These are phyloP conservation scores for Viola odorata DNA, from an alignment of 345 rosid genomes.

Conservation along the genomic window DNA sequence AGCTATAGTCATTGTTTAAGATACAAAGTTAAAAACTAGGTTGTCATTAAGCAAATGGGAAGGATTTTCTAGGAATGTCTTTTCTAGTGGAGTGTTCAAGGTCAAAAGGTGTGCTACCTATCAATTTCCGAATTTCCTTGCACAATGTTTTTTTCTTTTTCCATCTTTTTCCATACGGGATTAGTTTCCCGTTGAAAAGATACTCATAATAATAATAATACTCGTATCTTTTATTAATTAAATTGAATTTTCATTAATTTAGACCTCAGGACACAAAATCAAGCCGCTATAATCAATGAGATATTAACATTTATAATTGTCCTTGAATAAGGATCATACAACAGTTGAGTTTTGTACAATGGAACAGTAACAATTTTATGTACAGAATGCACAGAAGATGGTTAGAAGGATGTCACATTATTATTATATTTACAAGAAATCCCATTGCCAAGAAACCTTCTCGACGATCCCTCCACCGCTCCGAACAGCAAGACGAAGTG, in stretches of 20 bases:
- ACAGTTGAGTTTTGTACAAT: slow-evolving; percentile 26
- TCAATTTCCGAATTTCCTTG: too few species aligned
- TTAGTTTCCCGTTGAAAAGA: too few species aligned
- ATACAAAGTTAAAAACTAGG: not conserved
- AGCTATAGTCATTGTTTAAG: slow-evolving; percentile 25
- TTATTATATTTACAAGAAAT: slow-evolving; percentile 49
- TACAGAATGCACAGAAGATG: slow-evolving; percentile 25
- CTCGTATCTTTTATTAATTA: too few species aligned
- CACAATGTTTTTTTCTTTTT: too few species aligned
- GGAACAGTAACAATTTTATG: slow-evolving; percentile 16
- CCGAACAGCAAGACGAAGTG: slow-evolving; percentile 83
- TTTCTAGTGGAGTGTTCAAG: slow-evolving; percentile 18
- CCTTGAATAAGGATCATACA: not conserved
- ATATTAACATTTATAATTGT: slow-evolving; percentile 3
- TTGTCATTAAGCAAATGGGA: not conserved
- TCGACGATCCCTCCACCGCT: slow-evolving; percentile 94
- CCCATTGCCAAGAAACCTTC: slow-evolving; percentile 90
- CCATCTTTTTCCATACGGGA: too few species aligned
- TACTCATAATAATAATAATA: too few species aligned
- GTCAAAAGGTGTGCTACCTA: slow-evolving; percentile 21
- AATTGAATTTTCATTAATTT: too few species aligned
- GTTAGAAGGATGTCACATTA: slow-evolving; percentile 9
- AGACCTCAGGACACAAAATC: too few species aligned
- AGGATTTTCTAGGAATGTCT: slow-evolving; percentile 28
- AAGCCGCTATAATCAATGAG: slow-evolving; percentile 5